Conservation (phyloP, 1,284 basidiomycete genomes). For the Trichosporon sp. region DNA sequence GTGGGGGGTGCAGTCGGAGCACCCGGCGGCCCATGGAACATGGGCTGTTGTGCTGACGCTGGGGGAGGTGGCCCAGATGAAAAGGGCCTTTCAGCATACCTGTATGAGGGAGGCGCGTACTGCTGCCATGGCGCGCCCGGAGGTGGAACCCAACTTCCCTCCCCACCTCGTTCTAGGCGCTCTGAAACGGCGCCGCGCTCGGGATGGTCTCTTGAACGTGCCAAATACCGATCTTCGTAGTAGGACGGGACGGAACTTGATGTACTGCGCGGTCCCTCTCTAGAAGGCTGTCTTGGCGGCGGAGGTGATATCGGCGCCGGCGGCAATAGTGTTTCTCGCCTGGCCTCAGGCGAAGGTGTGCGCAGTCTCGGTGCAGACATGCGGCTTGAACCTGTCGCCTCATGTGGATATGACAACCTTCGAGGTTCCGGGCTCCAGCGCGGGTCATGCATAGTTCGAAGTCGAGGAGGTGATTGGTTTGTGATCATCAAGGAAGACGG, state of each 20-base stretch:
- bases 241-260: not conserved
- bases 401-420: not conserved
- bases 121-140: not conserved
- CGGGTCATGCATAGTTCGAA: not conserved
- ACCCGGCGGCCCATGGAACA: not conserved
- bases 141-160: not conserved
- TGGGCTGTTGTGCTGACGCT: not conserved
- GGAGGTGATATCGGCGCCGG: not conserved
- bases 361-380: not conserved
- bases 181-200: not conserved
- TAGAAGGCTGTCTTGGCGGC: not conserved
- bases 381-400: not conserved
- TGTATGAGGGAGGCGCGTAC: not conserved
- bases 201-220: not conserved
- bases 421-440: not conserved
- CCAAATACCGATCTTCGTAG: not conserved
- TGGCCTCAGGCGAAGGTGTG: not conserved
- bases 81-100: not conserved
- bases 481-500: not conserved
- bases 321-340: not conserved
- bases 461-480: not conserved
- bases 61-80: not conserved
- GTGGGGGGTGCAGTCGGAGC: not conserved
- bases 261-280: not conserved
- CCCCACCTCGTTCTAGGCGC: not conserved